Base-by-base conservation (phyloP, 2,329 filamentous ascomycete genomes). In the Aspergillus jensenii region DNA sequence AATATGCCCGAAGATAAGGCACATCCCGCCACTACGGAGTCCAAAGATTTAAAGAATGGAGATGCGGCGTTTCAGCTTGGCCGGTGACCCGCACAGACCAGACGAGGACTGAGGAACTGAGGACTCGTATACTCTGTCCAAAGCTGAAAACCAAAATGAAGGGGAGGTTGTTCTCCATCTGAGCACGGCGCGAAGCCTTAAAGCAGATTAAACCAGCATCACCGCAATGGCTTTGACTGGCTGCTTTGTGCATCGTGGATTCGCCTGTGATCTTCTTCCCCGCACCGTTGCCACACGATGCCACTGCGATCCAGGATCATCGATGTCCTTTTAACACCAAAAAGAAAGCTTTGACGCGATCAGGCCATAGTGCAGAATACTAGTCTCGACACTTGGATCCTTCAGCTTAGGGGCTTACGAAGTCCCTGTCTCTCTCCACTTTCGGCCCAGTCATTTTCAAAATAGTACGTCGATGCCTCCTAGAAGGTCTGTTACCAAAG, bases 251-350 rank as follows among this genome's bases (percentile, higher is more conserved):
- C 62, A 51, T 55, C 52, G 31, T 53, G 40, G 61, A 61, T 59
- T 60, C 62, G 59, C 57, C 54, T 59, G 58, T 55, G 61, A 66
- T 65, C 62, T 57, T 58, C 61, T 62, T 63, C 64, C 64, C 64
- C 64, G 62, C 64, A 66, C 64, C 59, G 59, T 60, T 62, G 59
- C 56, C 57, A 61, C 46, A 31, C 40, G 50, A 55, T 49, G 47
- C n/a, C 54, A 35, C 21, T 37, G 46, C 17, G 45, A 50, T 55
- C 48, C 17, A 48, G 45, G 46, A 49, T 48, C 44, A 46, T 52
- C 49, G 27, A 41, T 47, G 27, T 31, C 23, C n/a, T 35, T 46
- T 54, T 45, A 21, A 35, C 33, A 21, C 48, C 37, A 27, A 33
- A 14, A 31, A 21, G 25, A 51, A 40, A 37, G 15, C 17, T 33